Conservation (phyloP, 768 basidiomycete species). For the Suillus placidus region DNA sequence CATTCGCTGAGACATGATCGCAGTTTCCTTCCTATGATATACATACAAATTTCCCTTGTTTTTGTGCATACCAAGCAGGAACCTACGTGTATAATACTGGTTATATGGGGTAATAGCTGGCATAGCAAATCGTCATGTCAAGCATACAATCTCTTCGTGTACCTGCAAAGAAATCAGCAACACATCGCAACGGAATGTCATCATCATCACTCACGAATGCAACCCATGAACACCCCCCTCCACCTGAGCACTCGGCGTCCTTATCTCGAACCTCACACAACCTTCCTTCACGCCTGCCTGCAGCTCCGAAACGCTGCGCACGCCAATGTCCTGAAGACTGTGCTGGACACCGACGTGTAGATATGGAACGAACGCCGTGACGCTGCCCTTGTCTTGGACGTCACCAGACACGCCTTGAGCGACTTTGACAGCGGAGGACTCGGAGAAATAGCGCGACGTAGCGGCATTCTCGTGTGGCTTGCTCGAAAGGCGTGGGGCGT, state of each 20-base stretch:
- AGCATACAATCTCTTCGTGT: conserved; percentile 60
- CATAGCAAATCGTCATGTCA: conserved; percentile 18
- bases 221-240: conserved; percentile 96
- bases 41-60: conserved; percentile 4
- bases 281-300: conserved; percentile 67
- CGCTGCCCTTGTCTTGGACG: conserved; percentile 95
- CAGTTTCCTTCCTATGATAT: neutral
- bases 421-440: conserved; percentile 84
- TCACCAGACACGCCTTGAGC: conserved; percentile 96
- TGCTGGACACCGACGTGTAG: conserved; percentile 84
- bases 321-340: conserved; percentile 92
- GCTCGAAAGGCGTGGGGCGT: conserved; percentile 49
- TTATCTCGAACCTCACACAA: conserved; percentile 83
- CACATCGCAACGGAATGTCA: neutral
- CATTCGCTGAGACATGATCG: neutral
- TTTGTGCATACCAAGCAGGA: neutral
- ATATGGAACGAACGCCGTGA: conserved; percentile 91
- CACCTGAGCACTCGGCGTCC: conserved; percentile 93
- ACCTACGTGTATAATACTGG: neutral
- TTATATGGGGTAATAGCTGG: neutral
- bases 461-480: conserved; percentile 85
- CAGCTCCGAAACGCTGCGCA: conserved; percentile 66
- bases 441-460: conserved; percentile 71
- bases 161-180: conserved; percentile 37
- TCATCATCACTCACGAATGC: conserved; percentile 73